Base-by-base conservation (phyloP, 169 alveolate genomes). In the Cryptosporidium ubiquitum region DNA sequence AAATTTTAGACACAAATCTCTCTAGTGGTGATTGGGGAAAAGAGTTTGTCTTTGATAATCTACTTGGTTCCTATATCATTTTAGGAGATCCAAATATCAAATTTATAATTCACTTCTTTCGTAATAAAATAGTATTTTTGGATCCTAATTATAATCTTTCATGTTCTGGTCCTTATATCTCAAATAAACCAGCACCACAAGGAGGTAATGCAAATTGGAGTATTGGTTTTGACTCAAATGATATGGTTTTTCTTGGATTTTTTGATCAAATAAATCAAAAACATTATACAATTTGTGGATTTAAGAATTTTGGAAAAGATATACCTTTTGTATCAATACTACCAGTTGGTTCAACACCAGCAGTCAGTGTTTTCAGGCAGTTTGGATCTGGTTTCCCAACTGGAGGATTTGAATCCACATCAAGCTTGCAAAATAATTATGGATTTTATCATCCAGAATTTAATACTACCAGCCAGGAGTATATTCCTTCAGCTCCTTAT, bases 161-260 rank as follows among this genome's bases (percentile, higher is more conserved):
- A 6, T 79, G 89, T 42, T 37, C 61, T 16, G 89, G 89, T 10
- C 89, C 89, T 3, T 79, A 79, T 29, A 40, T 79, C n/a, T 61
- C 73, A 5, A 79, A 79, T 14, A 16, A 61, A 2, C 14, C 44
- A 61, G 39, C 40, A 10, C 1, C 40, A 20, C 29, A 42, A 35
- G 89, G 61, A n/a, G 75, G 7, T 14, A 26, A 16, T 5, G 39
- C 61, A 3, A 23, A 40, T 33, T 79, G 89, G 89, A 79, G 79
- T 1, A 64, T 79, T n/a, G 89, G 89, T 3, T 33, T 79, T 1
- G 89, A 79, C 26, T 61, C 74, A n/a, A 79, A 64, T 61, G 18
- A 49, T 3, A 79, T 79, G 89, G 58, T 79, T 29, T 79, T 42
- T 64, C 35, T 79, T 16, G 89, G 89, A 12, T 10, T 79, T 14